Evolutionary conservation across 2,329 filamentous ascomycete genomes (phyloP), one percentile per base, ranked within the genome.

Genomic region (Scolecobasidium constrictum): DNA sequence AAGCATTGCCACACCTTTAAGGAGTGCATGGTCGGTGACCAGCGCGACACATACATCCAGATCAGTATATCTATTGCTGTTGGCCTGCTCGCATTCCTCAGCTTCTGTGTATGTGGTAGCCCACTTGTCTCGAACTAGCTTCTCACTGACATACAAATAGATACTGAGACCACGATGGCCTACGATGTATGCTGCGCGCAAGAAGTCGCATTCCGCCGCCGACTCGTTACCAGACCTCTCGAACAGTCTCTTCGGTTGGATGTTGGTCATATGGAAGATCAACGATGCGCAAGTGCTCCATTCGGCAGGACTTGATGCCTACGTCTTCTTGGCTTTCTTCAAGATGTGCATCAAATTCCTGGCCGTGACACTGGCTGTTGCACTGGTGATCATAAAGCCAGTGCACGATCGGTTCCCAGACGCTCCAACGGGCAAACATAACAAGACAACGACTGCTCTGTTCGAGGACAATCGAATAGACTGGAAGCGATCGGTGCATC

Each of bases 281-380:
- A 86, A 80, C 1, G 88, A 96, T 51, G 81, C 94, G 56, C 83
- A 96, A 61, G 78, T 98, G 3, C 71, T 98, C 42, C 80, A 83
- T 13, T 90, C 87, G 16, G 90, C 90, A 15, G 92, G 92, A 0
- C 73, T 98, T 39, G 92, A 98, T 66, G 92, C 92, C 40, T 98
- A 86, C 64, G 92, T 95, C 50, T 95, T 98, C 57, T 71, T 98
- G 12, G 77, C 82, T 13, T 98, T 98, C 64, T 96, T 95, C 71
- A 93, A 88, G 59, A 92, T 96, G 78, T 82, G 90, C 11, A 84
- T 87, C 50, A 85, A 83, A 48, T 83, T 95, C 52, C 80, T 96
- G 40, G 67, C 75, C 13, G 67, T 83, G 40, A 83, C 93, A 53
- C 75, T 92, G 44, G 77, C 94, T 60, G 86, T 96, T 55, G 82